Base-by-base conservation (phyloP, 805 yeast genomes). In the Jamesozyma spencerorum region DNA sequence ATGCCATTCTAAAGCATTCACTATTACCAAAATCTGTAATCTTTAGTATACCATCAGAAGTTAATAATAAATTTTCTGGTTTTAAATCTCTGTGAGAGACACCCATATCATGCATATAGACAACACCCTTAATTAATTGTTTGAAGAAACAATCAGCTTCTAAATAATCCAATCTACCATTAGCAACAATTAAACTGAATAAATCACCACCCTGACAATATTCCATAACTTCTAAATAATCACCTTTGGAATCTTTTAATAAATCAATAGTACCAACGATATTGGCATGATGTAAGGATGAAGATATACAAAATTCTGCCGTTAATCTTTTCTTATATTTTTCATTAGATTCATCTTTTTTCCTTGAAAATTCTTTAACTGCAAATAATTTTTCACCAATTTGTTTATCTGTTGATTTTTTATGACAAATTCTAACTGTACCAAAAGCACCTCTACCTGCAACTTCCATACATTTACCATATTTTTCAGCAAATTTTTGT, bases 371-470 rank as follows among this genome's bases (percentile, higher is more conserved):
- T 55, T 85, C 94, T 54, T 86, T 86, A n/a, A 86, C 95, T 0
- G 95, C 96, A 56, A 69, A 86, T 18, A 85, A 59, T 13, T 63
- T 62, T 49, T 75, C 79, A n/a, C 66, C 40, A 13, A 27, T 33
- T 31, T 36, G 28, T 32, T 43, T 43, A 18, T 40, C 32, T n/a
- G 34, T 15, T 7, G 42, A 31, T 52, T 74, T 77, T 58, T 81
- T 81, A 66, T 88, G 97, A 5, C 94, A 74, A 4, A 92, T 76
- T 45, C 96, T 71, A 17, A 90, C 97, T 35, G 86, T 85, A 15
- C 98, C 98, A 66, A 84, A 90, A 0, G 96, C 79, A 17, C 97
- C 97, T 38, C 84, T 74, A 19, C 98, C 98, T 47, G 92, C 75
- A 36, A 88, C 85, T 59, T 90, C 97, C 62, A 86, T 95, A 60